Evolutionary conservation across 164 flowering plant species (phyloP).

Genomic region (Warburgia ugandensis): DNA sequence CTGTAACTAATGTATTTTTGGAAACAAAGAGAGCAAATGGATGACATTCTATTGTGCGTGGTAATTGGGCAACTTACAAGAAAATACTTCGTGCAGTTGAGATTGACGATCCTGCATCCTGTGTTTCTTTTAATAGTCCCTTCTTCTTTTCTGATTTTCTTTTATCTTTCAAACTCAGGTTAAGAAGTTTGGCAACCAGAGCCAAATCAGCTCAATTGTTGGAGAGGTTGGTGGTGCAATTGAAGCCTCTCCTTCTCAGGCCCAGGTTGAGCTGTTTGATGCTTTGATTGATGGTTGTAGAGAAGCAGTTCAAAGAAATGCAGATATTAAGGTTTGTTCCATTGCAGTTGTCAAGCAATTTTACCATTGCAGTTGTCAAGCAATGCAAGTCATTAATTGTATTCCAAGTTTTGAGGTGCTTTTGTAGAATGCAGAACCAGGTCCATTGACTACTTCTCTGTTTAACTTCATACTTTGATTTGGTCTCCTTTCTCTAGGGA

Average conservation of each 20-base stretch:
- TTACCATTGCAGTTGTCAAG: no score
- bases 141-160: neutral
- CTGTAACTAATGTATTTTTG: no score
- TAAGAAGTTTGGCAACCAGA: slow-evolving; percentile 77
- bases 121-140: neutral
- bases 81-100: no score
- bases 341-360: no score
- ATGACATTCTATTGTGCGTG: no score
- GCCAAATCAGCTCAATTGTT: slow-evolving; percentile 59
- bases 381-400: no score
- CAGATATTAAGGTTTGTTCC: slow-evolving; percentile 75
- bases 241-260: slow-evolving; percentile 69
- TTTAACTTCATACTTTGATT: no score
- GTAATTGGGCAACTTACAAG: no score
- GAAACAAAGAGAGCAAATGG: no score
- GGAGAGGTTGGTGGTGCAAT: slow-evolving; percentile 87
- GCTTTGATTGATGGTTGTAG: slow-evolving; percentile 80
- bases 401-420: no score
- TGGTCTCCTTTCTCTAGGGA: slow-evolving; percentile 39
- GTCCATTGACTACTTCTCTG: no score
- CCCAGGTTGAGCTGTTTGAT: slow-evolving; percentile 83
- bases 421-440: no score
- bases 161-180: slow-evolving; percentile 47
- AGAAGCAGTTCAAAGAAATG: slow-evolving; percentile 51
- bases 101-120: neutral